A percentile compares a stretch with the other conserved stretches of the same genome.
These are phyloP conservation scores for Vigna mungo DNA, from an alignment of 306 rosid genomes.

Conservation along the genomic window DNA sequence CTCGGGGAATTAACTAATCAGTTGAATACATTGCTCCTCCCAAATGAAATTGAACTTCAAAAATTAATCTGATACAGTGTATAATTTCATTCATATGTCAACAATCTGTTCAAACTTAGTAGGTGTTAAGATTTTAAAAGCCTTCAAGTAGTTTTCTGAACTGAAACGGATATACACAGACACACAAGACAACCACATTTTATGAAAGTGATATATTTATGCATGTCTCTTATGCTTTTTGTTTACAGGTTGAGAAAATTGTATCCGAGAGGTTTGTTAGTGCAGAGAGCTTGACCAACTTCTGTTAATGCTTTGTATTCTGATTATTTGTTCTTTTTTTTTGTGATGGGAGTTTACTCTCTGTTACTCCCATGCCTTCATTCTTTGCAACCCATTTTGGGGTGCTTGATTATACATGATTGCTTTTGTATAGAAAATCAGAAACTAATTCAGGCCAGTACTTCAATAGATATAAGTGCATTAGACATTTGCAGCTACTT, in stretches of 20 bases:
- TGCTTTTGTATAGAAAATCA: slow-evolving; percentile 30
- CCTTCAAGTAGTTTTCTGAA: background rate
- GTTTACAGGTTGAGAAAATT: slow-evolving; percentile 55
- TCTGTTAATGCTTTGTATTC: slow-evolving; percentile 34
- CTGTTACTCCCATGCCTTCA: slow-evolving; percentile 45
- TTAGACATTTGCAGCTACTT: background rate
- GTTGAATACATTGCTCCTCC: background rate
- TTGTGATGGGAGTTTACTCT: slow-evolving; percentile 35
- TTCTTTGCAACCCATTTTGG: slow-evolving; percentile 58
- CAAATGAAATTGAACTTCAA: slow-evolving; percentile 17
- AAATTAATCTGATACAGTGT: background rate
- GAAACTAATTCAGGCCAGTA: slow-evolving; percentile 16
- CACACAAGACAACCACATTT: background rate
- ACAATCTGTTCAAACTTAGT: background rate
- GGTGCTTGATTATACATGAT: slow-evolving; percentile 39
- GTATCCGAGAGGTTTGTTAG: slow-evolving; percentile 14
- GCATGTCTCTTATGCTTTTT: background rate
- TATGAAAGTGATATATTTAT: background rate
- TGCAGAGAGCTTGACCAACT: slow-evolving; percentile 20
- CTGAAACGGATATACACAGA: background rate
- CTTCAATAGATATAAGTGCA: background rate
- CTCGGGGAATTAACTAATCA: slow-evolving; percentile 1
- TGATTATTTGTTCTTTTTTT: slow-evolving; percentile 39
- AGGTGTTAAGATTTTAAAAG: background rate
- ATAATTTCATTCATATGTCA: background rate